These are phyloP conservation scores for Crataegus laevigata DNA, from an alignment of 306 rosid genomes.

Conservation along the genomic window DNA sequence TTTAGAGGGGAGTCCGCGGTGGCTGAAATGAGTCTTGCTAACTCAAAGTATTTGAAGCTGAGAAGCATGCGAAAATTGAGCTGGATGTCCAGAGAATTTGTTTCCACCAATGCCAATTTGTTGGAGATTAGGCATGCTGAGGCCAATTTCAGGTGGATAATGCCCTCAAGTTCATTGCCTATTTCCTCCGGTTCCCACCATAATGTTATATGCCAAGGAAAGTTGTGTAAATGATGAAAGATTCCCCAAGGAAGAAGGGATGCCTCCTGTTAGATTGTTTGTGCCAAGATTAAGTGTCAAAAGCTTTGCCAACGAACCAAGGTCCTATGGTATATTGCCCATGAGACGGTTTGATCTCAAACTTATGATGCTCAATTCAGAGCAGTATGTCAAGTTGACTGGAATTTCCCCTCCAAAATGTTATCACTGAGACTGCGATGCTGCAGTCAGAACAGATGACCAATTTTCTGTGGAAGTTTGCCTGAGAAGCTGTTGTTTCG, in stretches of 20 bases:
- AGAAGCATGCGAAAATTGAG: constrained; percentile 30
- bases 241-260: constrained; percentile 34
- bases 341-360: neutral
- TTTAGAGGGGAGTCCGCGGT: neutral
- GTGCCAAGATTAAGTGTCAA: neutral
- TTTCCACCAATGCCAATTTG: neutral
- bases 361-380: neutral
- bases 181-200: constrained; percentile 29
- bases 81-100: constrained; percentile 24
- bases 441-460: constrained; percentile 2
- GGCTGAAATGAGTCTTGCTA: constrained; percentile 19
- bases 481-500: constrained; percentile 11
- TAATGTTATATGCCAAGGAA: neutral
- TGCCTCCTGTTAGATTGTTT: constrained; percentile 22
- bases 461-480: constrained; percentile 21
- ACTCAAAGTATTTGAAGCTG: neutral
- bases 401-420: constrained; percentile 31
- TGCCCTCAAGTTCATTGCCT: constrained; percentile 24
- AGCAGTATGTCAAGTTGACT: constrained; percentile 15
- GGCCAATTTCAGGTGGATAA: constrained; percentile 29
- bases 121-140: constrained; percentile 22
- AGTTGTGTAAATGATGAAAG: constrained; percentile 11
- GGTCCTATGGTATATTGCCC: constrained; percentile 11
- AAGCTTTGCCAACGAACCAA: constrained; percentile 20
- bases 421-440: constrained; percentile 5